Percentiles rank a stretch among this genome's conserved stretches.
These are phyloP conservation scores for Tuber brumale DNA, from an alignment of 495 filamentous ascomycete genomes.

Conservation along the genomic window DNA sequence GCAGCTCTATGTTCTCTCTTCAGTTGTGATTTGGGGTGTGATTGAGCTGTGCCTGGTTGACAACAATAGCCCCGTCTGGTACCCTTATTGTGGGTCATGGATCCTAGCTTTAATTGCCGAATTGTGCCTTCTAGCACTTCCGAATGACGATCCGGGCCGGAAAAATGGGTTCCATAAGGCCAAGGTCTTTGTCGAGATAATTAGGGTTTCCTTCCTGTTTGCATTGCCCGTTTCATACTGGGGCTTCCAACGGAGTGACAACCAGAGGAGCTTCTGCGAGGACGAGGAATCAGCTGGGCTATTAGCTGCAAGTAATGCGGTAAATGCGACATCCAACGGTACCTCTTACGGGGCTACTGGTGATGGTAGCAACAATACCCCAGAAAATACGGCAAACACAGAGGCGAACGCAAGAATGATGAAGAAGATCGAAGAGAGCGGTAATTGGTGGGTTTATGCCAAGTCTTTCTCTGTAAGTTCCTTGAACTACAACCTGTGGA, in stretches of 20 bases:
- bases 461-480: constrained; percentile 54
- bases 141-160: constrained; percentile 33
- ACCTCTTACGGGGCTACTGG: constrained; percentile 22
- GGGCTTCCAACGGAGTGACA: constrained; percentile 26
- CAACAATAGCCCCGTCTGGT: constrained; percentile 52
- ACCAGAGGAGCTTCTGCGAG: constrained; percentile 7
- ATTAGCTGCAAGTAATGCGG: constrained; percentile 16
- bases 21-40: constrained; percentile 52
- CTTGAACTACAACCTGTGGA: neutral
- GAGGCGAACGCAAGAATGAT: constrained; percentile 51
- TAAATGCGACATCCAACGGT: constrained; percentile 5
- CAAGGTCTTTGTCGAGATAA: constrained; percentile 29
- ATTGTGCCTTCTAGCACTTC: constrained; percentile 44
- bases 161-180: constrained; percentile 20
- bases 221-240: constrained; percentile 37
- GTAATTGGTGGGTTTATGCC: constrained; percentile 59
- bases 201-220: constrained; percentile 41
- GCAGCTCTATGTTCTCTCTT: constrained; percentile 51
- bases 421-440: constrained; percentile 55
- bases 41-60: constrained; percentile 51
- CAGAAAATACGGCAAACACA: constrained; percentile 43
- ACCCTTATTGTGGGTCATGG: constrained; percentile 56
- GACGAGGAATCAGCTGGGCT: constrained; percentile 43
- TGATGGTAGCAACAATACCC: constrained; percentile 12
- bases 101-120: constrained; percentile 51